These are phyloP conservation scores for Aureobasidium sp. DNA, from an alignment of 2,329 filamentous ascomycete genomes.

Conservation along the genomic window DNA sequence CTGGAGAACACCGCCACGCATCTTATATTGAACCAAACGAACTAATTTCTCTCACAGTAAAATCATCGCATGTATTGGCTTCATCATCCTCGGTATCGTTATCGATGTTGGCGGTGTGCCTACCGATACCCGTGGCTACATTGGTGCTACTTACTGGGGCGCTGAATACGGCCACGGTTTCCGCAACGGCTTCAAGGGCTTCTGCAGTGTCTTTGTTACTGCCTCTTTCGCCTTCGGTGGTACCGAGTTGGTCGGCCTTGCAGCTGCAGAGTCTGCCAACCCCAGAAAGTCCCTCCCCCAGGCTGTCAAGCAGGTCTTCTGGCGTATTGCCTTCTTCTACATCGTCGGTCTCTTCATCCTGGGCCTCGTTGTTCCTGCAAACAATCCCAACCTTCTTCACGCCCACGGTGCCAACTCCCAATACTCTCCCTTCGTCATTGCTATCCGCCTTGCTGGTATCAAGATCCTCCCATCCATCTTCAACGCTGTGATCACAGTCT, in stretches of 20 bases:
- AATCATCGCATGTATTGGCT: slow-evolving; percentile 47
- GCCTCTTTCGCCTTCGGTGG: slow-evolving; percentile 58
- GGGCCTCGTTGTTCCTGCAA: slow-evolving; percentile 20
- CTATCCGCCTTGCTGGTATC: slow-evolving; percentile 53
- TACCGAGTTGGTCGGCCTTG: slow-evolving; percentile 49
- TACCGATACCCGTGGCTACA: slow-evolving; percentile 46
- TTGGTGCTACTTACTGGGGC: slow-evolving; percentile 49
- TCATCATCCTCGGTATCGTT: slow-evolving; percentile 58
- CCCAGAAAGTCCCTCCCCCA: slow-evolving; percentile 36
- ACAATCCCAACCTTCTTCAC: slow-evolving; percentile 28
- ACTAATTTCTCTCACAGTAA: slow-evolving; percentile 18
- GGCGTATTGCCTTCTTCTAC: slow-evolving; percentile 23
- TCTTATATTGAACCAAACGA: no score
- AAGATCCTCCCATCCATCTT: slow-evolving; percentile 53
- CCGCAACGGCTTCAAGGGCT: slow-evolving; percentile 55
- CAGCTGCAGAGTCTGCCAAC: slow-evolving; percentile 43
- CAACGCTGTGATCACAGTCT: slow-evolving; percentile 56
- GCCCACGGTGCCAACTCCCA: slow-evolving; percentile 29
- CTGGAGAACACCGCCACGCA: no score
- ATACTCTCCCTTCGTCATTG: slow-evolving; percentile 60
- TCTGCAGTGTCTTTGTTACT: slow-evolving; percentile 58
- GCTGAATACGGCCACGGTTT: slow-evolving; percentile 31
- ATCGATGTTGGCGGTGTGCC: slow-evolving; percentile 55
- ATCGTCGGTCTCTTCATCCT: slow-evolving; percentile 21
- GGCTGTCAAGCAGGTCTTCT: slow-evolving; percentile 22